Conservation (phyloP, 2,329 filamentous ascomycete genomes). For the Volutella citrinella region DNA sequence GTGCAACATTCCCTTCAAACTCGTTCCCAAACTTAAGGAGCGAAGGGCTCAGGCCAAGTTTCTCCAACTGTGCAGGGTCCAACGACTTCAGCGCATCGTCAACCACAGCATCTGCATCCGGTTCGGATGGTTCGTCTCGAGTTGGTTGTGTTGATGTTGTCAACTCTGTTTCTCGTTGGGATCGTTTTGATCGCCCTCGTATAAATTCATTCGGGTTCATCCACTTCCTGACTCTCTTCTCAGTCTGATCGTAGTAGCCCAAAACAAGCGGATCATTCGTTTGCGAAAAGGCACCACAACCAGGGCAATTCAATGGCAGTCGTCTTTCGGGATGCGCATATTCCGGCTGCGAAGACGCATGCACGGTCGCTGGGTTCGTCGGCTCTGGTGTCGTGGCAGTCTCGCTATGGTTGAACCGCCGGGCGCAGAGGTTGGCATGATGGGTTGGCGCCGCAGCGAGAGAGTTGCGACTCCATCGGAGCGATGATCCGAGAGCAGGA, state of each 20-base stretch:
- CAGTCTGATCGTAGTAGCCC: constrained; percentile 53
- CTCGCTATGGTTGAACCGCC: constrained; percentile 28
- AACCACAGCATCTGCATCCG: constrained; percentile 45
- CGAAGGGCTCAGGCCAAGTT: constrained; percentile 45
- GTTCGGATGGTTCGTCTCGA: constrained; percentile 14
- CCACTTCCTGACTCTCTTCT: constrained; percentile 51
- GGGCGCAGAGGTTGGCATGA: constrained; percentile 15
- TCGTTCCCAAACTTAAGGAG: constrained; percentile 32
- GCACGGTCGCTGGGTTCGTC: not conserved
- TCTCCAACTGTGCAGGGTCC: constrained; percentile 38
- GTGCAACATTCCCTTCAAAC: constrained; percentile 15
- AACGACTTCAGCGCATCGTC: constrained; percentile 42
- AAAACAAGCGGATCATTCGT: constrained; percentile 47
- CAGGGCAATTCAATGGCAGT: constrained; percentile 58
- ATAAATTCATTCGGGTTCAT: constrained; percentile 23
- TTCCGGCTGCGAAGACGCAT: not conserved
- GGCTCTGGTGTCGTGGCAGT: constrained; percentile 1
- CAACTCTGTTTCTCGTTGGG: no score
- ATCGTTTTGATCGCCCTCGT: no score
- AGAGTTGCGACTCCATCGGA: constrained; percentile 11
- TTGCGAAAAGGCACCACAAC: constrained; percentile 65
- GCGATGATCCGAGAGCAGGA: constrained; percentile 36
- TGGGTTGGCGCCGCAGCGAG: constrained; percentile 8
- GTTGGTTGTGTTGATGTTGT: no score
- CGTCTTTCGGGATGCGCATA: constrained; percentile 12